Percentiles rank a stretch among this genome's conserved stretches.
Evolutionary conservation across 257 asterid genomes (phyloP).

Genomic region (Phtheirospermum japonicum): DNA sequence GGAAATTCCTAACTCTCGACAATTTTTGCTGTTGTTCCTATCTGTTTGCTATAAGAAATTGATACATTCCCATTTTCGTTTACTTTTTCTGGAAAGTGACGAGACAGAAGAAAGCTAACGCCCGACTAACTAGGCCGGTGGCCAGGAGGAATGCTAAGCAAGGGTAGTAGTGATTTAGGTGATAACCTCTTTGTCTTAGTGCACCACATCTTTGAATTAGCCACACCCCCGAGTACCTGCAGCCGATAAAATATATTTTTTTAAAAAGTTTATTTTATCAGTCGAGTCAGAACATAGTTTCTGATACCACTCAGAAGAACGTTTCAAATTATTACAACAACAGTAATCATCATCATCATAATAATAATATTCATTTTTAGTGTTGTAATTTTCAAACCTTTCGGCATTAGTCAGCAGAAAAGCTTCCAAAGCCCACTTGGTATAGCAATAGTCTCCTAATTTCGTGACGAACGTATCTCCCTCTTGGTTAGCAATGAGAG

Average conservation of each 20-base stretch:
- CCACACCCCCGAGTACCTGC: constrained; percentile 96
- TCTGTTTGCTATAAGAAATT: constrained; percentile 3
- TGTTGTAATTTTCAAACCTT: constrained; percentile 28
- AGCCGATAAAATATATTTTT: neutral
- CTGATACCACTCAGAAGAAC: no score
- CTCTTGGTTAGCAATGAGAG: constrained; percentile 60
- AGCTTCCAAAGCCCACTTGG: constrained; percentile 69
- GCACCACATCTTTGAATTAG: constrained; percentile 85
- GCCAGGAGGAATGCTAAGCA: constrained; percentile 58
- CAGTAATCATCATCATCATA: no score
- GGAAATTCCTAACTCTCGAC: neutral
- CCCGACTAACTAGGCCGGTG: constrained; percentile 59
- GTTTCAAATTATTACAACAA: no score
- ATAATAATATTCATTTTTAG: no score
- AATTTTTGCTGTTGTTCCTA: neutral
- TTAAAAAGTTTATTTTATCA: no score
- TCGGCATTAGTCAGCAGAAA: constrained; percentile 57
- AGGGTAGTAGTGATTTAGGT: constrained; percentile 57
- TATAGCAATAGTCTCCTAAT: constrained; percentile 53
- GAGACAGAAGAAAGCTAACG: constrained; percentile 67
- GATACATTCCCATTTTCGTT: neutral
- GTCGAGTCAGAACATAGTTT: no score
- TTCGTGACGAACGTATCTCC: constrained; percentile 34
- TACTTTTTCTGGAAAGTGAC: constrained; percentile 88
- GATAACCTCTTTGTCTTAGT: constrained; percentile 51